Percentiles rank a stretch among this genome's conserved stretches.
Conservation (phyloP, 495 filamentous ascomycete genomes). For the Geopyxis carbonaria region DNA sequence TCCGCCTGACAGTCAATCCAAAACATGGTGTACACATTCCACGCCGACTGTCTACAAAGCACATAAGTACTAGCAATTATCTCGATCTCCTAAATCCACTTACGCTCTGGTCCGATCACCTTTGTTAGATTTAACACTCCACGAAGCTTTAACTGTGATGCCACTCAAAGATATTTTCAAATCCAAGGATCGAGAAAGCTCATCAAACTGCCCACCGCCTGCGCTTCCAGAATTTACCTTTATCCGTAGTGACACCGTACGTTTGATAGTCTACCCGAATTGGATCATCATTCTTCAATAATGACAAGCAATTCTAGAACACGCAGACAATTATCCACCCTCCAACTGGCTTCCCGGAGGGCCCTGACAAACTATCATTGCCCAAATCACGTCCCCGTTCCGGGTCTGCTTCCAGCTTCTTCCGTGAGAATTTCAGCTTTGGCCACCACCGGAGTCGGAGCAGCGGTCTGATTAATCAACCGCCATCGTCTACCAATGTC, state of each 20-base stretch:
- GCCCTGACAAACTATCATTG: constrained; percentile 19
- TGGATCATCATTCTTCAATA: constrained; percentile 38
- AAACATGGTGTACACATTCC: no score
- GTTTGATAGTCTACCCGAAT: not conserved
- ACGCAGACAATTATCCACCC: constrained; percentile 18
- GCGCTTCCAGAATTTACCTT: constrained; percentile 55
- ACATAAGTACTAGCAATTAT: no score
- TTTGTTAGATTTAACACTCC: no score
- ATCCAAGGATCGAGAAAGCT: not conserved
- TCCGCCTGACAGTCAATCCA: no score
- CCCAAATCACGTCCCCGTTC: constrained; percentile 32
- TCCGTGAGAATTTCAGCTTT: constrained; percentile 12
- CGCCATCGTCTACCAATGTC: constrained; percentile 58
- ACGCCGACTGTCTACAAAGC: no score
- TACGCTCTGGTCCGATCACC: no score
- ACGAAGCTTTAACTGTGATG: no score
- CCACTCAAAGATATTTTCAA: constrained; percentile 3
- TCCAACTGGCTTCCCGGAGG: constrained; percentile 8
- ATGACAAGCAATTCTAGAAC: constrained; percentile 38
- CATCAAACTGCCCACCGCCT: not conserved
- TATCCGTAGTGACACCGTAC: constrained; percentile 60
- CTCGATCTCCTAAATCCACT: no score
- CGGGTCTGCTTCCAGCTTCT: constrained; percentile 26
- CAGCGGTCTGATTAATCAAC: no score
- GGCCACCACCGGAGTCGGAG: constrained; percentile 31